Base-by-base conservation (phyloP, 805 yeast species). In the Lipomyces sp. region DNA sequence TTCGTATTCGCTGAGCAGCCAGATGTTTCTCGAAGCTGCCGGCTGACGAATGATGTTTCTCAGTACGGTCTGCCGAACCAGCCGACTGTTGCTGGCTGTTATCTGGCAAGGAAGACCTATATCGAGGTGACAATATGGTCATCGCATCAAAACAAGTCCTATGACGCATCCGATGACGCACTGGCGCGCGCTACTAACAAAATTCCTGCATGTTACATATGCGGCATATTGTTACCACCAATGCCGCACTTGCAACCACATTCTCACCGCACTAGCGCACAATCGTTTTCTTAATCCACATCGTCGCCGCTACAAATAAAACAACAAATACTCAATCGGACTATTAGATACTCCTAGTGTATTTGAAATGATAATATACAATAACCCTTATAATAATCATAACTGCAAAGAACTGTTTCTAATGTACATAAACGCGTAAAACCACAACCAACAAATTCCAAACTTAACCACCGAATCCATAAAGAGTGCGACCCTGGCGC, bases 401-500 rank as follows among this genome's bases (percentile, higher is more conserved):
- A 58, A 58, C 13, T 18, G 57, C 37, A 58, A 58, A 58, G 48
- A 39, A 54, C 15, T 34, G 29, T 42, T 30, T 37, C 56, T 60
- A 66, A 53, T 51, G 34, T 66, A 66, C 67, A 66, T 29, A 37
- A 32, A 63, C 45, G 57, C 60, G 15, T 55, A 32, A 32, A 11
- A 30, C 42, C 51, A 35, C 60, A 24, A 60, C 48, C 13, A 55
- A 61, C 7, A 37, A 18, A 32, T 29, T 29, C n/a, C 37, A 45
- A 34, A 29, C 76, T 87, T 89, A 94, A 89, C 97, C 97, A 86
- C 98, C 98, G 90, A 94, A 95, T 93, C 98, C 98, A 82, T 94
- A 94, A 82, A 95, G 89, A 85, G 98, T 95, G 86, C 98, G 90
- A 80, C 99, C 99, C 87, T 95, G 98, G 89, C 98, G 92, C 95